Conservation (phyloP, 2,329 filamentous ascomycete genomes). For the Rhinocladiella similis region DNA sequence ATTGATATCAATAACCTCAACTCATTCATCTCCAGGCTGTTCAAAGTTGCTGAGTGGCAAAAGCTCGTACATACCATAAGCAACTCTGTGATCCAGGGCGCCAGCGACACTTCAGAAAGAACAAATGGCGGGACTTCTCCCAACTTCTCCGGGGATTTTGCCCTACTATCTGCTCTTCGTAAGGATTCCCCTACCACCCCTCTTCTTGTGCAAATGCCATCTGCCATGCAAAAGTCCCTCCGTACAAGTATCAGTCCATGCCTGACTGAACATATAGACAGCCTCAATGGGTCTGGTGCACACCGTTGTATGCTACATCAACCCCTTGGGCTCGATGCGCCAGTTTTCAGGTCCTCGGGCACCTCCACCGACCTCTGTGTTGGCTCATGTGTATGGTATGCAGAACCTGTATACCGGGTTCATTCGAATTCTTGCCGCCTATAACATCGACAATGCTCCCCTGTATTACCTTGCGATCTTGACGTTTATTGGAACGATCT, state of each 20-base stretch:
- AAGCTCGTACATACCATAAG: background rate
- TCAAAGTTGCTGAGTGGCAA: too few species aligned
- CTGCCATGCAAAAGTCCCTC: background rate
- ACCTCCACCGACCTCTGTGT: constrained; percentile 31
- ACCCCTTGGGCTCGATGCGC: constrained; percentile 23
- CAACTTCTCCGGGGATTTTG: background rate
- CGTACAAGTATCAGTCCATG: background rate
- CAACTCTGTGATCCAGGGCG: background rate
- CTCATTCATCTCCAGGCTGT: too few species aligned
- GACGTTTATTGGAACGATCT: constrained; percentile 37
- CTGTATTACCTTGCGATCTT: constrained; percentile 36
- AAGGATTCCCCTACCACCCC: too few species aligned
- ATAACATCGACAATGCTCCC: constrained; percentile 34
- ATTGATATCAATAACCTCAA: too few species aligned
- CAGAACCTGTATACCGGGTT: constrained; percentile 40
- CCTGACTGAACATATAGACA: constrained; percentile 18
- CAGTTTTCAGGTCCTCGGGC: constrained; percentile 35
- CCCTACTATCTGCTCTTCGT: background rate
- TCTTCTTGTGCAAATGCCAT: background rate
- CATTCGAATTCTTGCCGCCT: constrained; percentile 39
- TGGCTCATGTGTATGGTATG: constrained; percentile 38
- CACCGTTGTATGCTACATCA: constrained; percentile 33
- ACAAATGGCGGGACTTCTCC: background rate
- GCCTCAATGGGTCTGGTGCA: constrained; percentile 30
- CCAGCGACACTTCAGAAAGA: background rate